Evolutionary conservation across 768 basidiomycete species (phyloP).

Genomic region (Bullera alba): DNA sequence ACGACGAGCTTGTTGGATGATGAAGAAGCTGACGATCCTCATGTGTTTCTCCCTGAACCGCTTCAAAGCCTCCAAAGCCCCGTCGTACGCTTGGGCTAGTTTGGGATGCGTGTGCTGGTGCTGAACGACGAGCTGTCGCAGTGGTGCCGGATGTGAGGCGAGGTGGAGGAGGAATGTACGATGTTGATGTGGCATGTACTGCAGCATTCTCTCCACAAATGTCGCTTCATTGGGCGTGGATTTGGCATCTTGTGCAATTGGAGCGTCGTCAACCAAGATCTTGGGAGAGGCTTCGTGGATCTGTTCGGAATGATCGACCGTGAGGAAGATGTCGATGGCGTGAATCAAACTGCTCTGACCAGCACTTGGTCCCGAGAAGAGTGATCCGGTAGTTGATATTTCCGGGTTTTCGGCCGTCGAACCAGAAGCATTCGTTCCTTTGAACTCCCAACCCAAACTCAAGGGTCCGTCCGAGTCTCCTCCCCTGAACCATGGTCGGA

Average conservation of each 20-base stretch:
- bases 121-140: conserved; percentile 55
- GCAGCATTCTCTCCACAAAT: conserved; percentile 80
- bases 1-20: conserved; percentile 70
- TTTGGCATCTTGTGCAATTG: conserved; percentile 9
- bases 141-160: conserved; percentile 60
- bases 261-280: conserved; percentile 1
- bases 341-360: conserved; percentile 86
- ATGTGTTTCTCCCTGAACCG: conserved; percentile 80
- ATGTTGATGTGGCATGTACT: conserved; percentile 92
- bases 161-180: conserved; percentile 63
- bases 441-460: conserved; percentile 55
- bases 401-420: conserved; percentile 45
- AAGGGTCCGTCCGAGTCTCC: conserved; percentile 54
- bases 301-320: conserved; percentile 49
- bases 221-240: conserved; percentile 37
- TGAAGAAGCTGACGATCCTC: conserved; percentile 76
- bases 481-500: conserved; percentile 89
- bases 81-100: conserved; percentile 59
- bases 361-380: conserved; percentile 79
- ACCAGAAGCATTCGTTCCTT: conserved; percentile 56
- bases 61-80: conserved; percentile 70
- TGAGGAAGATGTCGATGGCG: conserved; percentile 45
- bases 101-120: conserved; percentile 27
- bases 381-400: conserved; percentile 11
- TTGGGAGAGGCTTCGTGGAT: conserved; percentile 7